Evolutionary conservation across 352 stramenopile genomes (phyloP).

Genomic region (Phytophthora lateralis): DNA sequence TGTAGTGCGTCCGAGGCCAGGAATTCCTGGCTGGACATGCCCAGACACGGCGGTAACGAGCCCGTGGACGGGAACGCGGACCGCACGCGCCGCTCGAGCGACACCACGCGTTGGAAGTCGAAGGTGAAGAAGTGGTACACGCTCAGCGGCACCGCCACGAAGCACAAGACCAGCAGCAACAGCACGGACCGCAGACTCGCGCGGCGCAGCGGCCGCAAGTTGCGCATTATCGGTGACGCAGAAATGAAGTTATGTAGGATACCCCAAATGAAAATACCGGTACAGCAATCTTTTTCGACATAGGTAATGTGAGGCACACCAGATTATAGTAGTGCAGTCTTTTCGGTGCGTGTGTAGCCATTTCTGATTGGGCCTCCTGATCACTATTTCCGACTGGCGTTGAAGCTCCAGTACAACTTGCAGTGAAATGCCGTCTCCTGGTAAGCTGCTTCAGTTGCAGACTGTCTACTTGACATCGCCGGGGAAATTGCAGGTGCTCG

Average conservation of each 20-base stretch:
- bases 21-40: constrained; percentile 26
- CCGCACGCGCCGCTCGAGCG: constrained; percentile 8
- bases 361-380: not conserved
- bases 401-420: not conserved
- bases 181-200: constrained; percentile 29
- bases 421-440: constrained; percentile 13
- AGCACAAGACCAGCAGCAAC: constrained; percentile 30
- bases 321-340: not conserved
- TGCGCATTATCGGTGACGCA: not conserved
- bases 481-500: constrained; percentile 2
- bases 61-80: not conserved
- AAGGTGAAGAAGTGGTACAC: constrained; percentile 42
- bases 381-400: not conserved
- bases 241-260: not conserved
- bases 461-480: constrained; percentile 12
- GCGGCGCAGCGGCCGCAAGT: not conserved
- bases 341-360: not conserved
- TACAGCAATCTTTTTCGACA: not conserved
- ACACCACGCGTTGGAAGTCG: constrained; percentile 23
- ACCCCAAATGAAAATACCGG: no score
- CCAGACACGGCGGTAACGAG: constrained; percentile 27
- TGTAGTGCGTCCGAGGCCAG: constrained; percentile 5
- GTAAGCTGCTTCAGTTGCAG: constrained; percentile 19
- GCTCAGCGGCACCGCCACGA: constrained; percentile 37
- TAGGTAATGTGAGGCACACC: not conserved